phyloP scores from a whole-genome alignment of 2,329 filamentous ascomycete species.

The Botrytis tulipae region DNA sequence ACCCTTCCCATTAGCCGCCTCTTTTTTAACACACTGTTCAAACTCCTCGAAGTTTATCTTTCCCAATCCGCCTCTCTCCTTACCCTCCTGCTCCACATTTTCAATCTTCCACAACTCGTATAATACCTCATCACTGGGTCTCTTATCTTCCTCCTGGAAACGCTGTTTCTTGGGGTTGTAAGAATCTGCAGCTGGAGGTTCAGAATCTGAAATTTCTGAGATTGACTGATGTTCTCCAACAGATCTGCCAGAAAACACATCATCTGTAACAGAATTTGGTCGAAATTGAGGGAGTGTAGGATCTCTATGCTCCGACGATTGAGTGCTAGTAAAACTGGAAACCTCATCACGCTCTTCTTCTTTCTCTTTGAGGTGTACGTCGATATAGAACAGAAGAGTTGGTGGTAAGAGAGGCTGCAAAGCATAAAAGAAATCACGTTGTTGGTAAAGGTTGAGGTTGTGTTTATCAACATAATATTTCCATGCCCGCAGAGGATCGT shows the following conservation, averaged over 20 bases:
- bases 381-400: slow-evolving; percentile 4
- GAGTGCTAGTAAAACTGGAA: slow-evolving; percentile 1
- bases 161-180: not conserved
- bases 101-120: slow-evolving; percentile 33
- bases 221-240: not conserved
- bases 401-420: not conserved
- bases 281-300: slow-evolving; percentile 68
- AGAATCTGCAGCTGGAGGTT: slow-evolving; percentile 3
- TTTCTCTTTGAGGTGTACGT: slow-evolving; percentile 3
- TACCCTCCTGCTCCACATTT: slow-evolving; percentile 53
- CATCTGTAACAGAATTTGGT: slow-evolving; percentile 47
- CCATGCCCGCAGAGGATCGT: slow-evolving; percentile 12
- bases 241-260: not conserved
- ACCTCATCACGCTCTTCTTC: slow-evolving; percentile 7
- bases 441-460: not conserved
- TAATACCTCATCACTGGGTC: slow-evolving; percentile 22
- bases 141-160: slow-evolving; percentile 11
- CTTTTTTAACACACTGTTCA: slow-evolving; percentile 65
- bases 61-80: slow-evolving; percentile 73
- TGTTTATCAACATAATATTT: not conserved
- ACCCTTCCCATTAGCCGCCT: slow-evolving; percentile 50
- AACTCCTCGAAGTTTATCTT: slow-evolving; percentile 79
- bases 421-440: not conserved
- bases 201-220: not conserved
- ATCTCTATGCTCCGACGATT: slow-evolving; percentile 42